phyloP scores from a whole-genome alignment of 2,329 filamentous ascomycete species.

The Pseudopyricularia cyperi region DNA sequence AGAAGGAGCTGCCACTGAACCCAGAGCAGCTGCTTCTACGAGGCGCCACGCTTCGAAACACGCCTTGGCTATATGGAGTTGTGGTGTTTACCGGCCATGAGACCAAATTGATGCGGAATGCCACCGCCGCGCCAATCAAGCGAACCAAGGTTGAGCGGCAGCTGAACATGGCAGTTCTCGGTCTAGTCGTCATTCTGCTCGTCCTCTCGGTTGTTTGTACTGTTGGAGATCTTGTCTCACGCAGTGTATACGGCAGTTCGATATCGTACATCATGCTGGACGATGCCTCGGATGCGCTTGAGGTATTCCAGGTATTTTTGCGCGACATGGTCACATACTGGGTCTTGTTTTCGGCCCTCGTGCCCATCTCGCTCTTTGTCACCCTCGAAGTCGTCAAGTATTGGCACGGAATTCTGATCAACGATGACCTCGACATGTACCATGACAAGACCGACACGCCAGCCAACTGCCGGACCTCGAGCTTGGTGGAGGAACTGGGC shows the following conservation, averaged over 20 bases:
- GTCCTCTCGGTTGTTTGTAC: conserved; percentile 80
- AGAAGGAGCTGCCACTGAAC: conserved; percentile 80
- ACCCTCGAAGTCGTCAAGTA: conserved; percentile 98
- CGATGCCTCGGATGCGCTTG: conserved; percentile 36
- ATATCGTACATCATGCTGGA: conserved; percentile 63
- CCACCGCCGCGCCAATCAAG: conserved; percentile 94
- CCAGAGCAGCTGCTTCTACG: conserved; percentile 88
- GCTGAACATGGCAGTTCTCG: conserved; percentile 85
- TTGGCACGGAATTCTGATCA: conserved; percentile 94
- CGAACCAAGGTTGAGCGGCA: conserved; percentile 89
- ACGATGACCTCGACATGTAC: conserved; percentile 95
- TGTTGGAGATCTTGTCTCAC: conserved; percentile 75
- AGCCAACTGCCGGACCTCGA: conserved; percentile 90
- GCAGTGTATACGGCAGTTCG: conserved; percentile 46
- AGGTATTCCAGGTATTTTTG: conserved; percentile 68
- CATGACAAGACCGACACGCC: conserved; percentile 92
- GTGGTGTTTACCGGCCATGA: conserved; percentile 98
- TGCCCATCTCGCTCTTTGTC: conserved; percentile 95
- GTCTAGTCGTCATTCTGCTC: conserved; percentile 75
- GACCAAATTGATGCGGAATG: conserved; percentile 97
- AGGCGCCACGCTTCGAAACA: conserved; percentile 89
- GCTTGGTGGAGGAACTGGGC: conserved; percentile 88
- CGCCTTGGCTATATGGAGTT: conserved; percentile 89
- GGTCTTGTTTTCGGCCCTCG: conserved; percentile 92
- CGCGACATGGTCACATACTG: conserved; percentile 96